phyloP scores from a whole-genome alignment of 169 alveolate species.

The Theileria equi region DNA sequence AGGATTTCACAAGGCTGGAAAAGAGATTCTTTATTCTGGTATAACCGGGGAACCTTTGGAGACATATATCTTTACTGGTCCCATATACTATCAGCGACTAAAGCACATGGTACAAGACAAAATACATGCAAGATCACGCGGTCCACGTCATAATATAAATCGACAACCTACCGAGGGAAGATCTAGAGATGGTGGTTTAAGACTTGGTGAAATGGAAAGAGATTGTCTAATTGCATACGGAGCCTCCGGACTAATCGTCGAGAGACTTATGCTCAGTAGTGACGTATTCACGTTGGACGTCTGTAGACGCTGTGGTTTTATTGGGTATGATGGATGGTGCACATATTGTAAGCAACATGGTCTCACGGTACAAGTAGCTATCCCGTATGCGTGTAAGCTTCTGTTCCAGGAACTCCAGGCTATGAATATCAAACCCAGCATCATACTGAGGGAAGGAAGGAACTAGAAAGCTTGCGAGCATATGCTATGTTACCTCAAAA shows the following conservation, averaged over 20 bases:
- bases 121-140: conserved; percentile 99
- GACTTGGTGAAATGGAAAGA: conserved; percentile 99
- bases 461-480: not conserved
- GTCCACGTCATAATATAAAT: conserved; percentile 97
- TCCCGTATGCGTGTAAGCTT: conserved; percentile 94
- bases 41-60: conserved; percentile 98
- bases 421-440: conserved; percentile 85
- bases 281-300: conserved; percentile 95
- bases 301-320: conserved; percentile 92
- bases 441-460: conserved; percentile 49
- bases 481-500: too few species aligned
- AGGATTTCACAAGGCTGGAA: conserved; percentile 92
- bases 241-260: conserved; percentile 94
- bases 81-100: conserved; percentile 97
- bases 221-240: conserved; percentile 99
- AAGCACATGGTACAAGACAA: conserved; percentile 99
- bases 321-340: conserved; percentile 93
- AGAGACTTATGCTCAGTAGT: conserved; percentile 95
- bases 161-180: conserved; percentile 99
- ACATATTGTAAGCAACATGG: conserved; percentile 86
- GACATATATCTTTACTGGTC: conserved; percentile 96
- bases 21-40: conserved; percentile 95
- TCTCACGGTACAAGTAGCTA: conserved; percentile 69
- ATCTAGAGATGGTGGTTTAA: conserved; percentile 98
- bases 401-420: conserved; percentile 89